Base-by-base conservation (phyloP, 75 land plant genomes). In the Isoetes taiwanensis region DNA sequence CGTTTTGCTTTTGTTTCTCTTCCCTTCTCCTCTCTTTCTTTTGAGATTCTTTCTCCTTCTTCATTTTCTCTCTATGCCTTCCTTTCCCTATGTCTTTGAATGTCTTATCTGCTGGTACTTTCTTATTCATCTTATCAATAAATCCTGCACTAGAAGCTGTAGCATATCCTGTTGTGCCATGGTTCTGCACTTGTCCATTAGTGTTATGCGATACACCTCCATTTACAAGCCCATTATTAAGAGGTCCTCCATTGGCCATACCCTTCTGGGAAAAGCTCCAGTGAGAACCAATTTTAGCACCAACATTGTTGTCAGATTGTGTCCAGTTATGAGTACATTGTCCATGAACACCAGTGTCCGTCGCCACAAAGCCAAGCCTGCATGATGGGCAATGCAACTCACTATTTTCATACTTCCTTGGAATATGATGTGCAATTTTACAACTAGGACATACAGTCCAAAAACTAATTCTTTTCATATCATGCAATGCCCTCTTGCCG, bases 381-480 rank as follows among this genome's bases (percentile, higher is more conserved):
- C 96, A 90, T 29, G 46, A 43, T 25, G 72, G 81, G 42, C 96
- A 90, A 9, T 67, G 56, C 2, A 90, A 76, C 31, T 43, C 78
- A 16, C 58, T 48, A 31, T 80, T 77, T 19, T 76, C 40, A 58
- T 82, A 90, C 16, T 34, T 55, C 17, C 81, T 70, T 2, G 34
- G 67, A 43, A 82, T 82, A 59, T 90, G 96, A 50, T 77, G 81
- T 23, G 79, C 79, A 72, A 82, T 74, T 37, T 65, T 78, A 76
- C 96, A 90, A 1, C 39, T 4, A 0, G 61, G 67, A 52, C 96
- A 90, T 2, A 64, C 21, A 1, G 96, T 86, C 93, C 93, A 86
- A 66, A 90, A 82, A 2, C 86, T 72, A 9, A 28, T 79, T 37
- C 77, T 70, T 55, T 52, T 71, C 54, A 68, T 65, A 39, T 90